phyloP scores from a whole-genome alignment of 2,329 filamentous ascomycete species.

The Cordyceps tenuipes region DNA sequence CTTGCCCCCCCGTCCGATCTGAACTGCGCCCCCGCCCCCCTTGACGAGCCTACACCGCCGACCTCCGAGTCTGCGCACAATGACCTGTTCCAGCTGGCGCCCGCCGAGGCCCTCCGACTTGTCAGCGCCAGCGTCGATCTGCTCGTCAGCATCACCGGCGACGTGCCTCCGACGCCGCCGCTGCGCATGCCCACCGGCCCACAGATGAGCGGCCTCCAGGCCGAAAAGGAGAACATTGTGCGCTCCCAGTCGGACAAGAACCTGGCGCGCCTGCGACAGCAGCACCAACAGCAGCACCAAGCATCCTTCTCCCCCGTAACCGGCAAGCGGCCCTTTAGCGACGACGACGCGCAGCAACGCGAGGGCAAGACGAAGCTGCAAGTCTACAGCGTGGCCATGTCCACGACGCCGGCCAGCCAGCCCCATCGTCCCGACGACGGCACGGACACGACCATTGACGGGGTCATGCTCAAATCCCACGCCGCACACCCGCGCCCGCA shows the following conservation, averaged over 20 bases:
- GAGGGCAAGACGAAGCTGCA: conserved; percentile 16
- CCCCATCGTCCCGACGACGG: background rate
- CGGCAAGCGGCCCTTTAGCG: conserved; percentile 6
- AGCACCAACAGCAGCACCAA: background rate
- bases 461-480: conserved; percentile 38
- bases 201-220: conserved; percentile 55
- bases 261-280: conserved; percentile 35
- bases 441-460: conserved; percentile 30
- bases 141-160: conserved; percentile 64
- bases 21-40: conserved; percentile 20
- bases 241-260: conserved; percentile 49
- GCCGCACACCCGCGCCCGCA: conserved; percentile 12
- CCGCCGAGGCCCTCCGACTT: conserved; percentile 68
- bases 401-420: conserved; percentile 20
- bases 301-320: background rate
- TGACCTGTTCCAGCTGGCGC: conserved; percentile 65
- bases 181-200: conserved; percentile 55
- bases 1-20: conserved; percentile 31
- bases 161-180: conserved; percentile 73
- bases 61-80: conserved; percentile 23
- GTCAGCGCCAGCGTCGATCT: conserved; percentile 65
- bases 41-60: conserved; percentile 16
- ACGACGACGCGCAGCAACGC: background rate
- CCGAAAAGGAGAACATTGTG: conserved; percentile 53
- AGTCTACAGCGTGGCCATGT: conserved; percentile 21